Evolutionary conservation across 257 asterid genomes (phyloP).

Genomic region (Solanum virginianum): DNA sequence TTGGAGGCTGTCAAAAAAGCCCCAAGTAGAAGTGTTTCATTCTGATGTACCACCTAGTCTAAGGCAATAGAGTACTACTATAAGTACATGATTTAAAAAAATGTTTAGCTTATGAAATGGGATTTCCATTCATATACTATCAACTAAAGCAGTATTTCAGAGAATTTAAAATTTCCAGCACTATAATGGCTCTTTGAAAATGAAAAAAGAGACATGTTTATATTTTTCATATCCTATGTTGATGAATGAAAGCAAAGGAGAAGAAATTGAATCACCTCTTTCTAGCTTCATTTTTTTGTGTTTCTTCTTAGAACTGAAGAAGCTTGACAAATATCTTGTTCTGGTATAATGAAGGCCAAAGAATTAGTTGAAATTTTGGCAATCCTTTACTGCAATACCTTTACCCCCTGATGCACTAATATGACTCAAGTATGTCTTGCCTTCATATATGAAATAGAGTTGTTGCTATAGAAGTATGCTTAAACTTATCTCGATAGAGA

Average conservation of each 20-base stretch:
- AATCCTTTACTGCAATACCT: conserved; percentile 37
- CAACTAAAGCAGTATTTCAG: not conserved
- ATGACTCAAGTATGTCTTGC: conserved; percentile 9
- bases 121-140: not conserved
- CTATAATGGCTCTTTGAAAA: not conserved
- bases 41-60: not conserved
- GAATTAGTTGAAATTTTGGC: conserved; percentile 39
- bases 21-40: no score
- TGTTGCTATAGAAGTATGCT: no score
- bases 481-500: no score
- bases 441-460: no score
- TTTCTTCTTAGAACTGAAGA: conserved; percentile 54
- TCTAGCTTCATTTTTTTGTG: conserved; percentile 40
- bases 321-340: conserved; percentile 45
- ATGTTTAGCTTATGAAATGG: not conserved
- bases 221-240: not conserved
- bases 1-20: no score
- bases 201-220: not conserved
- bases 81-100: not conserved
- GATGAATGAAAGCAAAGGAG: not conserved
- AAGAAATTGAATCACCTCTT: not conserved
- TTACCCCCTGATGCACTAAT: conserved; percentile 36
- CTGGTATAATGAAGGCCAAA: not conserved
- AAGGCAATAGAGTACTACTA: not conserved
- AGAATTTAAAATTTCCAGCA: no score